These are phyloP conservation scores for Trypanosoma conorhini DNA, from an alignment of 208 protist genomes.

Conservation along the genomic window DNA sequence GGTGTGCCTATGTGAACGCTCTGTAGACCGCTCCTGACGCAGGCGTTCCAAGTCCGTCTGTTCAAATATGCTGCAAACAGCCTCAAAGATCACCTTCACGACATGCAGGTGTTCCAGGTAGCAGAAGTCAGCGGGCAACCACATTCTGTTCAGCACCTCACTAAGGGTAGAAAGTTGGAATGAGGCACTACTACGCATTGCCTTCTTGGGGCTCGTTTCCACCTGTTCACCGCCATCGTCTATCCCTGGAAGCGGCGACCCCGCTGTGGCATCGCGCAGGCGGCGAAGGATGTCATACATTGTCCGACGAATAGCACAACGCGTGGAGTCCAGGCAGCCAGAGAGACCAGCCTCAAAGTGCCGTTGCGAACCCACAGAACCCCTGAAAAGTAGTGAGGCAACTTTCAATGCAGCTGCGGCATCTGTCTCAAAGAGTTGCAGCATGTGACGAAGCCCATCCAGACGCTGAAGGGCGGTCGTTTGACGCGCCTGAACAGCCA, in stretches of 20 bases:
- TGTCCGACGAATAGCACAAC: constrained; percentile 20
- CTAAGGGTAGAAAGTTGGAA: constrained; percentile 44
- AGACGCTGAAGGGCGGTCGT: constrained; percentile 35
- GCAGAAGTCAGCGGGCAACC: constrained; percentile 62
- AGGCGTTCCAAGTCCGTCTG: constrained; percentile 3
- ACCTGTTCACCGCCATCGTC: neutral
- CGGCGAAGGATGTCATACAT: constrained; percentile 35
- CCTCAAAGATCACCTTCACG: constrained; percentile 45
- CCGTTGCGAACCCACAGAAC: constrained; percentile 8
- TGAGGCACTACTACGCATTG: neutral
- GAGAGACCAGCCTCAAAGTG: constrained; percentile 33
- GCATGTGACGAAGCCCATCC: constrained; percentile 38
- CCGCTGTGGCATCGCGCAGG: constrained; percentile 11
- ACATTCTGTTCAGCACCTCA: constrained; percentile 56
- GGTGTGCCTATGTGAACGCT: constrained; percentile 24
- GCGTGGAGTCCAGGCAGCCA: constrained; percentile 26
- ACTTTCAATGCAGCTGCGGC: constrained; percentile 24
- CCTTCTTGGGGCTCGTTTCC: neutral
- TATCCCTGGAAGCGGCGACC: constrained; percentile 18
- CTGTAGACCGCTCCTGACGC: constrained; percentile 18
- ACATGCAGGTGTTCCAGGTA: constrained; percentile 48
- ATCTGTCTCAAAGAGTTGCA: constrained; percentile 32
- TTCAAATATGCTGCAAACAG: constrained; percentile 62
- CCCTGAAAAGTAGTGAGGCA: constrained; percentile 32
- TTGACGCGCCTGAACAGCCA: constrained; percentile 36